Conservation (phyloP, 306 rosid species). For the Alnus glutinosa region DNA sequence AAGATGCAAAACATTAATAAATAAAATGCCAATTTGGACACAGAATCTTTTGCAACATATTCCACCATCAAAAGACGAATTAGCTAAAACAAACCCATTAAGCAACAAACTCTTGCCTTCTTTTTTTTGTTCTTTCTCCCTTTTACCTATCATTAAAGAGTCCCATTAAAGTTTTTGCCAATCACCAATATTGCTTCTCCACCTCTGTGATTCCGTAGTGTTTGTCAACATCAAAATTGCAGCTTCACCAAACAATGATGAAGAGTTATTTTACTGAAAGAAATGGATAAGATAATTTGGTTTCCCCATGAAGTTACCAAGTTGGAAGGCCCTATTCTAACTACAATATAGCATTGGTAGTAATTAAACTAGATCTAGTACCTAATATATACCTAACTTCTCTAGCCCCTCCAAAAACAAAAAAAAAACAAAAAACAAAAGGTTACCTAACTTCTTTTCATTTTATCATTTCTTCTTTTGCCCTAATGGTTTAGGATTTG, state of each 20-base stretch:
- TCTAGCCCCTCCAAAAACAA: too few relatives aligned
- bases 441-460: too few relatives aligned
- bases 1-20: background rate
- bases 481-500: too few relatives aligned
- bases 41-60: background rate
- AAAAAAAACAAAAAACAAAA: too few relatives aligned
- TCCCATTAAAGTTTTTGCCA: background rate
- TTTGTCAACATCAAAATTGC: background rate
- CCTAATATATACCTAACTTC: background rate
- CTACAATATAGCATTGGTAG: background rate
- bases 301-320: background rate
- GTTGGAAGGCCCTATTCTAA: background rate
- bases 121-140: background rate
- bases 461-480: too few relatives aligned
- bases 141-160: background rate
- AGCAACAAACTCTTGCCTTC: background rate
- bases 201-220: background rate
- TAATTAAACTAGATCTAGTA: too few relatives aligned
- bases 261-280: background rate
- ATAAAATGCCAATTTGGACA: background rate
- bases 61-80: background rate
- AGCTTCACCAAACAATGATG: background rate
- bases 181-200: conserved; percentile 3
- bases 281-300: background rate
- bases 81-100: background rate